phyloP scores from a whole-genome alignment of 441 rosid species.

The Lepidium campestre region DNA sequence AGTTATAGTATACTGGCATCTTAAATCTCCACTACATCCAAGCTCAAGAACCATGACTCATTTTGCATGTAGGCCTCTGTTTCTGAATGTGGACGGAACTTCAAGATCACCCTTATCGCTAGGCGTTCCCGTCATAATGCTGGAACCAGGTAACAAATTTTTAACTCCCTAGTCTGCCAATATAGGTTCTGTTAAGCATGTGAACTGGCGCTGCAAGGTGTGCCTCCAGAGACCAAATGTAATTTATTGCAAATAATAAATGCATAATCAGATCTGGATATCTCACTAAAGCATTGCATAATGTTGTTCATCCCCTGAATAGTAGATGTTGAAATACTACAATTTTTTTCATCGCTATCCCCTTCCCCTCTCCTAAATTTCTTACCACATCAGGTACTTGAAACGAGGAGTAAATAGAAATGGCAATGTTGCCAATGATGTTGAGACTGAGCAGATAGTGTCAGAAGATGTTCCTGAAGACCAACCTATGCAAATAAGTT shows the following conservation, averaged over 20 bases:
- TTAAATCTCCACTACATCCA: background rate
- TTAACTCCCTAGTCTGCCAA: background rate
- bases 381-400: slow-evolving; percentile 62
- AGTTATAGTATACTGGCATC: slow-evolving; percentile 5
- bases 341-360: background rate
- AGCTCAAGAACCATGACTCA: slow-evolving; percentile 2
- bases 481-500: slow-evolving; percentile 69
- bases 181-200: slow-evolving; percentile 1
- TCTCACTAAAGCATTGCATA: background rate
- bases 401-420: slow-evolving; percentile 94
- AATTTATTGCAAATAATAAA: background rate
- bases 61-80: slow-evolving; percentile 52
- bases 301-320: background rate
- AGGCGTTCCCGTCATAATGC: slow-evolving; percentile 99
- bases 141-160: slow-evolving; percentile 73
- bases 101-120: slow-evolving; percentile 85
- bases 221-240: background rate
- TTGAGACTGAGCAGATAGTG: slow-evolving; percentile 97
- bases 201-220: background rate
- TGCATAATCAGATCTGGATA: background rate
- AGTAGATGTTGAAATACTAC: background rate
- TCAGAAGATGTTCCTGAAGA: slow-evolving; percentile 83
- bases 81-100: slow-evolving; percentile 62
- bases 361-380: slow-evolving; percentile 8
- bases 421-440: slow-evolving; percentile 99